Conservation (phyloP, 2,329 filamentous ascomycete genomes). For the Hypoxylon sp. region DNA sequence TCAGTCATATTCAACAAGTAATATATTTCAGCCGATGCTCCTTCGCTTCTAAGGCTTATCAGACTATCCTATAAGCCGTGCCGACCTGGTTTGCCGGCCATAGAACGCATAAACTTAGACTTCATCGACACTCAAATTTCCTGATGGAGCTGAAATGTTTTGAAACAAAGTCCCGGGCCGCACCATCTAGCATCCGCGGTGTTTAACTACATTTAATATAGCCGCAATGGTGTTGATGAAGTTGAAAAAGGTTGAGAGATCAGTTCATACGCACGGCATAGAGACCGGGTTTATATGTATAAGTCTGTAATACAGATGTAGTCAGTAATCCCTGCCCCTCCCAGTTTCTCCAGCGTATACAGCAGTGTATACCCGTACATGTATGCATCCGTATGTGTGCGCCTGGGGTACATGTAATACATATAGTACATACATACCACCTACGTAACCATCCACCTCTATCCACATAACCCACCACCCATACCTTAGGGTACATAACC, state of each 20-base stretch:
- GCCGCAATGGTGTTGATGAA: conserved; percentile 8
- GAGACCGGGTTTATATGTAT: conserved; percentile 7
- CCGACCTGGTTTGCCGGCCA: conserved; percentile 9
- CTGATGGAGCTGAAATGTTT: conserved; percentile 9
- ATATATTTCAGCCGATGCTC: conserved; percentile 1
- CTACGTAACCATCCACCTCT: conserved; percentile 4
- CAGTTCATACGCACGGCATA: neutral
- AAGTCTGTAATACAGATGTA: conserved; percentile 3
- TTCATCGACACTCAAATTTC: conserved; percentile 7
- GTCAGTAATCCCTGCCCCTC: conserved; percentile 12
- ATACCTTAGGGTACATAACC: conserved; percentile 18
- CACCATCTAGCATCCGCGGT: conserved; percentile 29
- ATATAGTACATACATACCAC: conserved; percentile 11
- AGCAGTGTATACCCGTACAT: neutral
- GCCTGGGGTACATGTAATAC: conserved; percentile 30
- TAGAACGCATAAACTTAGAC: conserved; percentile 8
- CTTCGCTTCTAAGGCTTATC: conserved; percentile 13
- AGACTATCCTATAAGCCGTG: neutral
- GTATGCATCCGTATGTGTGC: conserved; percentile 16
- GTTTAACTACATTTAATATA: conserved; percentile 8
- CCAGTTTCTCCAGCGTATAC: conserved; percentile 7
- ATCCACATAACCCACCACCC: conserved; percentile 20
- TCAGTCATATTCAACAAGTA: conserved; percentile 5
- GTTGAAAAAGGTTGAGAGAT: conserved; percentile 10
- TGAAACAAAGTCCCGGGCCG: conserved; percentile 24